Evolutionary conservation across 2,329 filamentous ascomycete species (phyloP).

Genomic region (Colletotrichum scovillei): DNA sequence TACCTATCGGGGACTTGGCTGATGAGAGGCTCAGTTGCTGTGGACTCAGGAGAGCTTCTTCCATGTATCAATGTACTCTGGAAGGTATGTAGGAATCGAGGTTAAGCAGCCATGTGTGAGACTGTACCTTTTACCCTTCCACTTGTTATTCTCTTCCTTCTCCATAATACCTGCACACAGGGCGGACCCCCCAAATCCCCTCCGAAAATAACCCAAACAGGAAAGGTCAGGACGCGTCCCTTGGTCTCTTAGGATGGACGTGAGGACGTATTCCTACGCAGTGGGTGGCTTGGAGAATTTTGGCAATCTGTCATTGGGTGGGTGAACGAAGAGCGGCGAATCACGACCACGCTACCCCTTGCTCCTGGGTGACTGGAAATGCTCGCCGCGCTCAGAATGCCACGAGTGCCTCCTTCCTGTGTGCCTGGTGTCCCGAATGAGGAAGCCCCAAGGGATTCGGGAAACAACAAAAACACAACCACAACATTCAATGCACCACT

Average conservation of each 20-base stretch:
- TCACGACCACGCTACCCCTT: slow-evolving; percentile 30
- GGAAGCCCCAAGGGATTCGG: slow-evolving; percentile 2
- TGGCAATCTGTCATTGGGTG: slow-evolving; percentile 27
- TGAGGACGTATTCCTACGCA: not conserved
- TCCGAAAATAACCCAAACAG: not conserved
- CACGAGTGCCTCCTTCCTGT: not conserved
- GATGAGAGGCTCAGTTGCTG: not conserved
- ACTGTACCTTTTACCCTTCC: not conserved
- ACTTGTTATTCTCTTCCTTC: not conserved
- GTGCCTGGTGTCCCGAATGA: slow-evolving; percentile 4
- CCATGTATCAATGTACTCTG: not conserved
- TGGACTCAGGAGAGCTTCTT: not conserved
- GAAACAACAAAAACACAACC: slow-evolving; percentile 26
- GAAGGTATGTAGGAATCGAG: not conserved
- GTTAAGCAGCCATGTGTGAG: not conserved
- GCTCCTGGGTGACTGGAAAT: slow-evolving; percentile 28
- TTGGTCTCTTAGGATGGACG: slow-evolving; percentile 17
- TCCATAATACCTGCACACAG: not conserved
- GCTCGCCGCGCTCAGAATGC: slow-evolving; percentile 7
- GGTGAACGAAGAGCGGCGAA: slow-evolving; percentile 17
- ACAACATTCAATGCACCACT: slow-evolving; percentile 10
- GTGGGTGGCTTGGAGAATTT: slow-evolving; percentile 29
- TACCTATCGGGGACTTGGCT: not conserved
- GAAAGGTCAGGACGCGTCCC: slow-evolving; percentile 28
- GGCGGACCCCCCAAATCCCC: not conserved